phyloP scores from a whole-genome alignment of 2,329 filamentous ascomycete species.

The Colletotrichum sp. region DNA sequence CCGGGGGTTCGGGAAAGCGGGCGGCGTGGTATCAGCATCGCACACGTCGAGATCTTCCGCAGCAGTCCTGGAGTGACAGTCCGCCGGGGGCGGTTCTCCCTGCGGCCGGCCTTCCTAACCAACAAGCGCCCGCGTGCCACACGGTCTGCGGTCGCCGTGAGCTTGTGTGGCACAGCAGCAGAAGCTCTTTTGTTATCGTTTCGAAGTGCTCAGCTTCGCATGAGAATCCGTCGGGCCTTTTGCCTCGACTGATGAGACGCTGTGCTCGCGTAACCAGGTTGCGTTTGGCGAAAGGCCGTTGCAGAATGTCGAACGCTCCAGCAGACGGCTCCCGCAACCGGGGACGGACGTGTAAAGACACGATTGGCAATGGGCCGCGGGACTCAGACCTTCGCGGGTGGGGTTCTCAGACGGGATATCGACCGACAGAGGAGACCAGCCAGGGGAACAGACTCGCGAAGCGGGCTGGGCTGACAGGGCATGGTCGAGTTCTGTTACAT shows the following conservation, averaged over 20 bases:
- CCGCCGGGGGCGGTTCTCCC: background rate
- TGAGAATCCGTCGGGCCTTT: background rate
- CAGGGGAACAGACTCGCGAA: background rate
- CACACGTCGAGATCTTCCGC: background rate
- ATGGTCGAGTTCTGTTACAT: background rate
- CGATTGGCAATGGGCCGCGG: slow-evolving; percentile 1
- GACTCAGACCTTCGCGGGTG: background rate
- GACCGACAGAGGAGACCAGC: background rate
- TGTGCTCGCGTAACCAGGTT: background rate
- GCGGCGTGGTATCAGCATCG: slow-evolving; percentile 4
- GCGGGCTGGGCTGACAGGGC: background rate
- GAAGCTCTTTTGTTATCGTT: background rate
- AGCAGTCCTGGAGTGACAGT: background rate
- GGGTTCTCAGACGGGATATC: background rate
- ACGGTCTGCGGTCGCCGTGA: background rate
- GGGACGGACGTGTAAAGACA: background rate
- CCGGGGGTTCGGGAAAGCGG: background rate
- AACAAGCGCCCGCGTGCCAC: background rate
- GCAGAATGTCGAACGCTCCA: background rate
- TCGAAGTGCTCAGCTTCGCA: background rate
- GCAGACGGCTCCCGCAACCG: background rate
- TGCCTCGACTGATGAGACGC: background rate
- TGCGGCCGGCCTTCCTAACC: background rate
- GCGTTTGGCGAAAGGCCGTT: background rate
- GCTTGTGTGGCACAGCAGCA: background rate